Base-by-base conservation (phyloP, 139 green algal species). In the Haematococcus lacustris region DNA sequence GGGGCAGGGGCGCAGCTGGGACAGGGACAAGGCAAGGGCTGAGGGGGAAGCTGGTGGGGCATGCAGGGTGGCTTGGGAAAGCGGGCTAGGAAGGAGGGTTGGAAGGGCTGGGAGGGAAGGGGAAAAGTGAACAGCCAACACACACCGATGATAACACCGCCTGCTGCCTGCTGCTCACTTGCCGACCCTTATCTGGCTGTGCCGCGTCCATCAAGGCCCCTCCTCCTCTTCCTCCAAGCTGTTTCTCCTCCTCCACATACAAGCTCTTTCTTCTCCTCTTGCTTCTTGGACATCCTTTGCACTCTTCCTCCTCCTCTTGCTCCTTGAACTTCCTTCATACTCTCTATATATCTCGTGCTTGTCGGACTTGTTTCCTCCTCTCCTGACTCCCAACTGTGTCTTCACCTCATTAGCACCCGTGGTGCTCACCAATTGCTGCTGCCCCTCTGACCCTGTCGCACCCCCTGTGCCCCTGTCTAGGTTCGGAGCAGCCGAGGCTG, bases 401-500 rank as follows among this genome's bases (percentile, higher is more conserved):
- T 21, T 57, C 47, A n/a, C 13, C 21, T 28, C 21, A 21, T 57
- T 13, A n/a, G 47, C 13, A 21, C 47, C 13, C 13, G 13, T 13
- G 13, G 21, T 28, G 13, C 13, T 28, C 13, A n/a, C 21, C 13
- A n/a, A 21, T 28, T 28, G 21, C 47, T 28, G 47, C 13, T 21
- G 47, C 13, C 13, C 13, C 13, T 13, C 13, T 28, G 21, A 13
- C 47, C 47, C 47, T 57, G 13, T 21, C 13, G 47, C 47, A 57
- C 21, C 13, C 13, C 21, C 13, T 57, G 21, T 57, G 13, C 13
- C 13, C 13, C 47, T 57, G 47, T 65, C 41, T 62, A 71, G 71
- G 61, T 71, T 70, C 30, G 71, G 59, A 13, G 40, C 32, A 2
- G 71, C 43, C 4, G 78, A 83, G 1, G 76, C 80, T 23, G 71